Percentiles rank a stretch among this genome's conserved stretches.
Evolutionary conservation across 768 basidiomycete species (phyloP).

Genomic region (Ramaria rubella): DNA sequence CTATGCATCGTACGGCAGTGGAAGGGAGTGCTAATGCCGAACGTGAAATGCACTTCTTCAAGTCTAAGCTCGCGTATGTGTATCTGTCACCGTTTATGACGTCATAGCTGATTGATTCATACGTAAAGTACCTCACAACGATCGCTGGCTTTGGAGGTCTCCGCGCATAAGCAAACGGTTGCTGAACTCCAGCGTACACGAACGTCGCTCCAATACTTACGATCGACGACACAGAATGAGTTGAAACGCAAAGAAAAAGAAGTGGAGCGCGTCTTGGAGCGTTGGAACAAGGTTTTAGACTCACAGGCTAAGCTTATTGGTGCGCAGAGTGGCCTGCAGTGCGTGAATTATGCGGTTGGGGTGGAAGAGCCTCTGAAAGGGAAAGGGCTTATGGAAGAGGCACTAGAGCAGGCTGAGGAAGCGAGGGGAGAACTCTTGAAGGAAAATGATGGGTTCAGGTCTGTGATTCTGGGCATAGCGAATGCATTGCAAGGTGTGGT

Average conservation of each 20-base stretch:
- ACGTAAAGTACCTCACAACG: slow-evolving; percentile 27
- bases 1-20: slow-evolving; percentile 52
- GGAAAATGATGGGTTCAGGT: slow-evolving; percentile 59
- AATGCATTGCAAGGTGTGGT: slow-evolving; percentile 58
- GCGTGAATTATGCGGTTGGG: slow-evolving; percentile 45
- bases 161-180: slow-evolving; percentile 62
- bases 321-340: slow-evolving; percentile 41
- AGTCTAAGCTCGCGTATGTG: slow-evolving; percentile 65
- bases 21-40: slow-evolving; percentile 69
- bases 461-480: slow-evolving; percentile 51
- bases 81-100: background rate
- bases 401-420: slow-evolving; percentile 67
- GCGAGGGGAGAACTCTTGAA: slow-evolving; percentile 53
- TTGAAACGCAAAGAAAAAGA: slow-evolving; percentile 80
- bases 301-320: slow-evolving; percentile 52
- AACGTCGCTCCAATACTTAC: slow-evolving; percentile 57
- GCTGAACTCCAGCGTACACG: slow-evolving; percentile 69
- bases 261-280: slow-evolving; percentile 63
- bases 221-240: slow-evolving; percentile 62
- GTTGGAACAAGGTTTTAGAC: slow-evolving; percentile 67
- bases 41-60: slow-evolving; percentile 67
- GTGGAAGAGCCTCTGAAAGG: slow-evolving; percentile 39
- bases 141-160: slow-evolving; percentile 50
- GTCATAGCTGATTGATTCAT: slow-evolving; percentile 5
- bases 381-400: slow-evolving; percentile 52